Conservation (phyloP, 2,329 filamentous ascomycete genomes). For the Zalaria sp. region DNA sequence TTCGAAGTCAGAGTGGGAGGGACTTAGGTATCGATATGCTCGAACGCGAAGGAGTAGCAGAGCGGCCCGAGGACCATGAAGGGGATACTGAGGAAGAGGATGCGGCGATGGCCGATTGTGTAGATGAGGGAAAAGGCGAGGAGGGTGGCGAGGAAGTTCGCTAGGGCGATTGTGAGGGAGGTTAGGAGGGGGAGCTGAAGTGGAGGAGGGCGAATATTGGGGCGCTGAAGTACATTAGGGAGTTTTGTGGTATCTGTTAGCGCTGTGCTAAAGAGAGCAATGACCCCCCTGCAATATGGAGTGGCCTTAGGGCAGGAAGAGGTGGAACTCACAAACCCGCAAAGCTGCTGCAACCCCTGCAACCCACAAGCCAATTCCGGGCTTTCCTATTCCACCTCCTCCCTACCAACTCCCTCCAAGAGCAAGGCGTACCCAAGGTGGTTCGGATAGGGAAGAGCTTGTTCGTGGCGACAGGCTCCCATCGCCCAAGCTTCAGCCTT, state of each 20-base stretch:
- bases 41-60: constrained; percentile 59
- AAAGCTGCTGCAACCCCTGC: constrained; percentile 66
- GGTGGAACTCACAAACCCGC: constrained; percentile 4
- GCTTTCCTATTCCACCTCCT: no score
- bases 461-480: no score
- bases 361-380: constrained; percentile 81
- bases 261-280: no score
- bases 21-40: constrained; percentile 48
- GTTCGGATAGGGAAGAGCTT: no score
- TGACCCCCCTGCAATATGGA: background rate
- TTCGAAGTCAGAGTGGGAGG: no score
- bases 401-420: no score
- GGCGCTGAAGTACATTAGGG: constrained; percentile 34
- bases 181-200: constrained; percentile 29
- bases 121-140: constrained; percentile 31
- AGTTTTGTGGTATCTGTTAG: no score
- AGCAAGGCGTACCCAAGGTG: no score
- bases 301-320: background rate
- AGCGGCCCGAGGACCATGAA: constrained; percentile 66
- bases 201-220: constrained; percentile 33
- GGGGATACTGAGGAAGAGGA: constrained; percentile 70
- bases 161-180: constrained; percentile 27
- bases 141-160: constrained; percentile 33
- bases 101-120: constrained; percentile 32
- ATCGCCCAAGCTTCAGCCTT: no score